Evolutionary conservation across 2,329 filamentous ascomycete species (phyloP).

Genomic region (Aspergillus cejpii): DNA sequence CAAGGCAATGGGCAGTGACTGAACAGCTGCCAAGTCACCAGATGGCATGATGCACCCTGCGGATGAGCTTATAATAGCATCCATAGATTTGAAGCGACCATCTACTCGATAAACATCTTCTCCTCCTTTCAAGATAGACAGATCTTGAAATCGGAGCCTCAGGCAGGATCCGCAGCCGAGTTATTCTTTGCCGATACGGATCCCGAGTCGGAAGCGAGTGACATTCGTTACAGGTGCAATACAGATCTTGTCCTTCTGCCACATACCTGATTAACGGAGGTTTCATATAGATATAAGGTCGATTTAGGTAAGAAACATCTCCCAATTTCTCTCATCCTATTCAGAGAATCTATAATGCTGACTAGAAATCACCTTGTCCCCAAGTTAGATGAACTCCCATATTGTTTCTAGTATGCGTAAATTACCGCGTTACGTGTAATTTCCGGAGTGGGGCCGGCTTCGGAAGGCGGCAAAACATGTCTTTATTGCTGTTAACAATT

Average conservation of each 20-base stretch:
- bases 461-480: conserved; percentile 21
- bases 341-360: too few relatives aligned
- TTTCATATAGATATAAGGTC: too few relatives aligned
- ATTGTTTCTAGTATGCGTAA: neutral
- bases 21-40: too few relatives aligned
- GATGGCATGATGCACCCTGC: too few relatives aligned
- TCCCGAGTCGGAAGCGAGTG: neutral
- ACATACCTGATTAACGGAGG: too few relatives aligned
- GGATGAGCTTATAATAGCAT: neutral
- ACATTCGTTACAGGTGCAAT: neutral
- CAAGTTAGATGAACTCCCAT: neutral
- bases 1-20: too few relatives aligned
- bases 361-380: neutral
- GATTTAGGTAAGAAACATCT: too few relatives aligned
- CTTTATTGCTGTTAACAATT: too few relatives aligned
- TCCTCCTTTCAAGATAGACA: neutral
- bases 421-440: neutral
- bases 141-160: neutral
- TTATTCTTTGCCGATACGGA: neutral
- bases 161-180: neutral
- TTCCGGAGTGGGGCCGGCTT: conserved; percentile 16
- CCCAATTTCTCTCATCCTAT: too few relatives aligned
- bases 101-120: too few relatives aligned
- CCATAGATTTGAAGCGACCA: neutral
- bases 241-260: neutral